Conservation (phyloP, 495 filamentous ascomycete genomes). For the Pseudevernia furfuracea region DNA sequence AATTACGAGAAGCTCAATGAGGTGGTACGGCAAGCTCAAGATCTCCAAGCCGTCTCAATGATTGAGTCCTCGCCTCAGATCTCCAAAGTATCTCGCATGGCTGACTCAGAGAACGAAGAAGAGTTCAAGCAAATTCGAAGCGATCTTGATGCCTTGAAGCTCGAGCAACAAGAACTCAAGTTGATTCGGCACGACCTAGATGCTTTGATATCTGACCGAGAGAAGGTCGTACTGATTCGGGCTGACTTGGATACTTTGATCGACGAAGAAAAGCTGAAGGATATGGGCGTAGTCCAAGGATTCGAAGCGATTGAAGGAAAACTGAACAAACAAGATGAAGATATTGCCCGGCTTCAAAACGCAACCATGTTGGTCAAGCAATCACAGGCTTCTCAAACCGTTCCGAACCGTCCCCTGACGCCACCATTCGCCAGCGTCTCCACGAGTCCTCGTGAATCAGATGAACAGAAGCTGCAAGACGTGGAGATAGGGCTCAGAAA, state of each 20-base stretch:
- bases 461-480: slow-evolving; percentile 8
- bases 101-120: background rate
- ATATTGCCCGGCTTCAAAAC: background rate
- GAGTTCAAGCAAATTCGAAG: background rate
- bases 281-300: background rate
- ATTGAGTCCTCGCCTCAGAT: background rate
- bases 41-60: background rate
- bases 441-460: background rate
- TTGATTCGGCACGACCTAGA: background rate
- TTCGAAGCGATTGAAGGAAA: background rate
- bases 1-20: background rate
- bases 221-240: background rate
- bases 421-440: slow-evolving; percentile 3
- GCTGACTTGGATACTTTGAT: background rate
- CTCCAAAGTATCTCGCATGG: background rate
- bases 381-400: background rate
- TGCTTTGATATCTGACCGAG: background rate
- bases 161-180: background rate
- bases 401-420: slow-evolving; percentile 2
- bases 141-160: background rate
- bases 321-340: background rate
- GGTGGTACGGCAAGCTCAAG: background rate
- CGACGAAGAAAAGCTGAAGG: background rate
- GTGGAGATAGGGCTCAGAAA: slow-evolving; percentile 1
- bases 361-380: slow-evolving; percentile 4